A percentile compares a stretch with the other conserved stretches of the same genome.
Evolutionary conservation across 2,329 filamentous ascomycete genomes (phyloP).

Genomic region (Macrophomina tecta): DNA sequence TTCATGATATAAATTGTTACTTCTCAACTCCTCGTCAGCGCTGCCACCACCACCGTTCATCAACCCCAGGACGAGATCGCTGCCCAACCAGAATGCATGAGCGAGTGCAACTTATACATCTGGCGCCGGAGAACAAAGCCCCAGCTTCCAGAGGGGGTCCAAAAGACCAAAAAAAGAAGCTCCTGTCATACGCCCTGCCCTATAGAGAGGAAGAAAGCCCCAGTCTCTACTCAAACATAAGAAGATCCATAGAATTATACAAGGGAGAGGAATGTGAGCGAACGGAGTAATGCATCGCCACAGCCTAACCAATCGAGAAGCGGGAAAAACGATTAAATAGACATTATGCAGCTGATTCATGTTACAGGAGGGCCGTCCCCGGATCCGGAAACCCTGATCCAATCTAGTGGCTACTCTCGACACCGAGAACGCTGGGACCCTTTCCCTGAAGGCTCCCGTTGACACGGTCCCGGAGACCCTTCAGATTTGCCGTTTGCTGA

Average conservation of each 20-base stretch:
- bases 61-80: background rate
- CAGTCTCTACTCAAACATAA: background rate
- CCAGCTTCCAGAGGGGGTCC: conserved; percentile 10
- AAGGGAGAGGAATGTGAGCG: background rate
- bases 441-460: conserved; percentile 54
- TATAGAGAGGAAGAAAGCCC: background rate
- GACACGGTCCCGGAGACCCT: conserved; percentile 53
- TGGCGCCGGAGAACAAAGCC: background rate
- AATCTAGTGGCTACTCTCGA: conserved; percentile 50
- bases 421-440: conserved; percentile 52
- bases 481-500: conserved; percentile 47
- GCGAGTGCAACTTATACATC: conserved; percentile 10
- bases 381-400: background rate
- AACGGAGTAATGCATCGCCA: background rate
- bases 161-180: background rate
- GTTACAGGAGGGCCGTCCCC: background rate
- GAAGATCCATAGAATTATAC: conserved; percentile 5
- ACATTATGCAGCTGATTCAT: conserved; percentile 17
- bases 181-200: background rate
- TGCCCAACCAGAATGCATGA: background rate
- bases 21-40: background rate
- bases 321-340: background rate
- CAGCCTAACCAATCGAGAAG: conserved; percentile 12
- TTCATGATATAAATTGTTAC: background rate
- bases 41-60: background rate